phyloP scores from a whole-genome alignment of 2,329 filamentous ascomycete species.

The Colletotrichum scovillei region DNA sequence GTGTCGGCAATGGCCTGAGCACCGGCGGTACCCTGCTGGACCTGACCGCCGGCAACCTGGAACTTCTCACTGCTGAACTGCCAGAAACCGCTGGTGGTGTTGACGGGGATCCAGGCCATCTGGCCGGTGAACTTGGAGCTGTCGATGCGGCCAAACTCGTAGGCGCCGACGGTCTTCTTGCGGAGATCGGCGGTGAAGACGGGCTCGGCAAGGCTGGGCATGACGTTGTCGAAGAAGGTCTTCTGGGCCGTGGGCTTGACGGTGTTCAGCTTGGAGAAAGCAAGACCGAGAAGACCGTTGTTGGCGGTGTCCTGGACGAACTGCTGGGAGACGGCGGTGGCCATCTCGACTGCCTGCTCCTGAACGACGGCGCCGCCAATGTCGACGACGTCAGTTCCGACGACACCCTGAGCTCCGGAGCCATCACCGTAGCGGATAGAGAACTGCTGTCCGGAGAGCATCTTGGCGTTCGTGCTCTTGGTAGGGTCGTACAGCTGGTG shows the following conservation, averaged over 20 bases:
- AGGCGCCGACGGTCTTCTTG: conserved; percentile 69
- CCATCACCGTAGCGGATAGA: conserved; percentile 77
- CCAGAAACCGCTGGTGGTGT: conserved; percentile 76
- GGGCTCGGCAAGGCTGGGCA: conserved; percentile 68
- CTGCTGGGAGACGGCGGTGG: conserved; percentile 65
- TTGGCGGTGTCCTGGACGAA: conserved; percentile 71
- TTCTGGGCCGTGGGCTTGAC: conserved; percentile 71
- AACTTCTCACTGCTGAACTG: conserved; percentile 70
- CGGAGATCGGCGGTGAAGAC: conserved; percentile 79
- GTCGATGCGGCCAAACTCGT: conserved; percentile 81
- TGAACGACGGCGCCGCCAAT: conserved; percentile 73
- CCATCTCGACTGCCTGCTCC: conserved; percentile 75
- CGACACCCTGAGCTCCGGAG: conserved; percentile 70
- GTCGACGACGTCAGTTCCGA: conserved; percentile 75
- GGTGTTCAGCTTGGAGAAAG: conserved; percentile 73
- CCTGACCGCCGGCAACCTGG: conserved; percentile 57
- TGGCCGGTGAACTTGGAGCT: conserved; percentile 69
- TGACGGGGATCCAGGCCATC: conserved; percentile 71
- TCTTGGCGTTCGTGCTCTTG: conserved; percentile 48
- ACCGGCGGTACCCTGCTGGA: conserved; percentile 48
- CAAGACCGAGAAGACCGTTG: conserved; percentile 78
- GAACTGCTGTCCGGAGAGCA: conserved; percentile 62
- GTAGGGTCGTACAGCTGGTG: conserved; percentile 58
- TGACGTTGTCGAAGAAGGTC: conserved; percentile 81
- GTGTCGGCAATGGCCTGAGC: conserved; percentile 66